Evolutionary conservation across 768 basidiomycete genomes (phyloP).

Genomic region (Termitomyces sp.): DNA sequence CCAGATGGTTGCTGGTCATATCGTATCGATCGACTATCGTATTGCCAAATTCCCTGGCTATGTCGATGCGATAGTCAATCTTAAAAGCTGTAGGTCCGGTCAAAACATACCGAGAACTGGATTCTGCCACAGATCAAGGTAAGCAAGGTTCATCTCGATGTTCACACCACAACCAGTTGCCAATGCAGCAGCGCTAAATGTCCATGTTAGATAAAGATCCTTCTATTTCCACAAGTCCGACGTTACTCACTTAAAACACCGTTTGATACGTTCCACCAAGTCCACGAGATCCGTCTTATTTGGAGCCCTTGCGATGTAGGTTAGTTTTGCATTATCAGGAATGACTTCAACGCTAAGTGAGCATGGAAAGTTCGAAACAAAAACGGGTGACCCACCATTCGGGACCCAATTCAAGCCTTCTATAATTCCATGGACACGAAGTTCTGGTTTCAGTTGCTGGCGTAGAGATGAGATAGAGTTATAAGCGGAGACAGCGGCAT

Average conservation of each 20-base stretch:
- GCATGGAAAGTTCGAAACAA: neutral
- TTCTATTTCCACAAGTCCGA: neutral
- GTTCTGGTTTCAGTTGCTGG: constrained; percentile 82
- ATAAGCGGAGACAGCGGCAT: constrained; percentile 85
- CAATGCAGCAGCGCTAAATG: constrained; percentile 55
- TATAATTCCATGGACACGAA: constrained; percentile 76
- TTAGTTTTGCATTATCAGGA: constrained; percentile 76
- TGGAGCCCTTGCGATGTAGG: constrained; percentile 68
- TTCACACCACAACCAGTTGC: constrained; percentile 57
- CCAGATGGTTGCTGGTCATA: constrained; percentile 24
- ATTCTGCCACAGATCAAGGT: constrained; percentile 60
- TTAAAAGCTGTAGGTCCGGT: neutral
- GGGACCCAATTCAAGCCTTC: constrained; percentile 62
- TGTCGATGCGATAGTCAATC: neutral
- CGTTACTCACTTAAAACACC: constrained; percentile 63
- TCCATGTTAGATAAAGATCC: constrained; percentile 4
- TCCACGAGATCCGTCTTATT: constrained; percentile 48
- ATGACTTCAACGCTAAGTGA: constrained; percentile 47
- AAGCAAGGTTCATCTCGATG: constrained; percentile 34
- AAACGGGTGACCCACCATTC: constrained; percentile 49
- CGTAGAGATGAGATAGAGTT: constrained; percentile 72
- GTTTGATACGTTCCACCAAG: constrained; percentile 54
- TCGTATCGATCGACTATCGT: constrained; percentile 41
- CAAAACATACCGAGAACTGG: constrained; percentile 39
- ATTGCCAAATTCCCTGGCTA: constrained; percentile 52